Base-by-base conservation (phyloP, 2,329 filamentous ascomycete genomes). In the Trichoderma asperellum region DNA sequence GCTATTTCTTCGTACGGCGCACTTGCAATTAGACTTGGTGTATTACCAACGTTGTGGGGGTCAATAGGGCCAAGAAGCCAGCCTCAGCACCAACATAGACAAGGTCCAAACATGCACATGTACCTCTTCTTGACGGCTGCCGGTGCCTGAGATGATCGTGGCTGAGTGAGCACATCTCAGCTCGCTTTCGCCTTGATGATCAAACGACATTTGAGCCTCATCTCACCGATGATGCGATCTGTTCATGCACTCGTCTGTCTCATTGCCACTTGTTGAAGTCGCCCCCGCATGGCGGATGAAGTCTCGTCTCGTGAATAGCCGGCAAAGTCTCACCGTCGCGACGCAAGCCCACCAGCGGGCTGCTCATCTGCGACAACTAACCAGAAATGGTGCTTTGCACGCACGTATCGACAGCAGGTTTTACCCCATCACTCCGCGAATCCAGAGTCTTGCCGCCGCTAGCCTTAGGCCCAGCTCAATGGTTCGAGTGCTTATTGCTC, bases 401-500 rank as follows among this genome's bases (percentile, higher is more conserved):
- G 62, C 27, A 57, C 56, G 18, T 24, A 35, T 58, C 29, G 32
- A 34, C 62, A 34, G 27, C 21, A 47, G 40, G 29, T 34, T 56
- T 66, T 35, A 58, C 63, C 37, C 63, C 37, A n/a, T 49, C 53
- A 35, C 63, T 58, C 63, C 63, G 43, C 65, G 56, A 53, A 43
- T 60, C 24, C 65, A 66, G 27, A 43, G 21, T n/a, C 63, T 58
- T 66, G 63, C 63, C 63, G 63, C 63, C 63, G 53, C 63, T 66
- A 66, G 53, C 43, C 56, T 56, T 61, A 18, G 35, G 34, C 57
- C 66, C 66, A 60, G 58, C 66, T 47, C 49, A 56, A 49, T 57
- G 58, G 58, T 43, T 68, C 49, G 57, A 61, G 37, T 55, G 65
- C 64, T 61, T 60, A 55, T 68, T 68, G 65, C 61, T 53, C 58